Evolutionary conservation across 192 early-diverging fungal species (phyloP).

Genomic region (Backusella circina): DNA sequence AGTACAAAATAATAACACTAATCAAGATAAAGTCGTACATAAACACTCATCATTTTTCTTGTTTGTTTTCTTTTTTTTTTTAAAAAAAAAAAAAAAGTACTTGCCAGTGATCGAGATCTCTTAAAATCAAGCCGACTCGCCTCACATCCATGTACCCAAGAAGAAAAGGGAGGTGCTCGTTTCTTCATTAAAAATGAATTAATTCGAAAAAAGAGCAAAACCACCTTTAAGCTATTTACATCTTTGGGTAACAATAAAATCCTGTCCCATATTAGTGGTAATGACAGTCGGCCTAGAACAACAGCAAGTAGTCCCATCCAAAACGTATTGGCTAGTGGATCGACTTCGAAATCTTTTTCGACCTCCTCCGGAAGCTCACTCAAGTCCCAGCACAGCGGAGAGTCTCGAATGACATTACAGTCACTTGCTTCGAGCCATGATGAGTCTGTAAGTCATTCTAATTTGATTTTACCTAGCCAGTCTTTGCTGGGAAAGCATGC

Average conservation of each 20-base stretch:
- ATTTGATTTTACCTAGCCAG: not conserved
- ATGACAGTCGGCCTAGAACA: not conserved
- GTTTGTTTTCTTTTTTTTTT: not conserved
- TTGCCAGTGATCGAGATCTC: not conserved
- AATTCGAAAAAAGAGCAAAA: conserved; percentile 5
- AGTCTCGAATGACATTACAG: not conserved
- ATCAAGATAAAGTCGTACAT: not conserved
- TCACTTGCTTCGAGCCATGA: conserved; percentile 3
- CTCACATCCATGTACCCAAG: not conserved
- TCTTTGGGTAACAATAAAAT: not conserved
- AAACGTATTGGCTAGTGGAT: not conserved
- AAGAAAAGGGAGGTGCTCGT: not conserved
- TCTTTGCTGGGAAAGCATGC: not conserved
- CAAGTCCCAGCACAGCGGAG: not conserved
- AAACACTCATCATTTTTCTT: not conserved
- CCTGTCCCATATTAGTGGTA: not conserved
- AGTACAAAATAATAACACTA: not conserved
- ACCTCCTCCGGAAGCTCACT: not conserved
- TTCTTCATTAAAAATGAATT: conserved; percentile 2
- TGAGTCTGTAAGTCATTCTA: not conserved
- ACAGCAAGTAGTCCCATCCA: not conserved
- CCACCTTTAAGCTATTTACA: not conserved
- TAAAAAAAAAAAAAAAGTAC: not conserved
- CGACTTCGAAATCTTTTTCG: conserved; percentile 1
- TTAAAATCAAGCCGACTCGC: not conserved